Evolutionary conservation across 495 filamentous ascomycete species (phyloP), one percentile per base, ranked within the genome.

Genomic region (Extremus antarcticus): DNA sequence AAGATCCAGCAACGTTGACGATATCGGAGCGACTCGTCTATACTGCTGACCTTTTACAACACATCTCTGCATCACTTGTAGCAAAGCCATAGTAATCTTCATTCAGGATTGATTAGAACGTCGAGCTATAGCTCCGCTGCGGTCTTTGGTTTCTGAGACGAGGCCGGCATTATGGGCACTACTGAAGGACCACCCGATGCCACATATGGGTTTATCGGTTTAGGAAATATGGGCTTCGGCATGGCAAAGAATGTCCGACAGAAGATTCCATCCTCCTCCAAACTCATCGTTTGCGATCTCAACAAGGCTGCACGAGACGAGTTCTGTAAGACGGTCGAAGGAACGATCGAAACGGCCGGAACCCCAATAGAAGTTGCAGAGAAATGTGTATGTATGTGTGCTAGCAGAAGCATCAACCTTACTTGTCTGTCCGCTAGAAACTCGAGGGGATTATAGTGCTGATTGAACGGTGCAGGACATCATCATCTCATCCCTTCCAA

Each of bases 371-470:
- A 48, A 17, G 9, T 48, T 25, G 46, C 46, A 3, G 46, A 48
- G 46, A 48, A 48, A 48, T 48, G 46, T 48, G 46, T 48, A 48
- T 48, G 46, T 48, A 48, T 15, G 46, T 48, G 41, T 45, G 41
- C 41, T 35, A 13, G 4, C 13, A 35, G n/a, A n/a, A n/a, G n/a
- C n/a, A n/a, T n/a, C n/a, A n/a, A n/a, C n/a, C n/a, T n/a, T n/a
- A n/a, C n/a, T n/a, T n/a, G n/a, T n/a, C n/a, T n/a, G n/a, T n/a
- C n/a, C n/a, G n/a, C n/a, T n/a, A n/a, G n/a, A n/a, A n/a, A n/a
- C n/a, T n/a, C n/a, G n/a, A n/a, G n/a, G n/a, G n/a, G 35, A 39
- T 39, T n/a, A 9, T 9, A 9, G 35, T 9, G 35, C 46, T 23
- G 24, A 23, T 24, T 9, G 11, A 48, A 48, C 10, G 17, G 8